A percentile compares a stretch with the other conserved stretches of the same genome.
phyloP scores from a whole-genome alignment of 1,284 basidiomycete species.

The Boletus smithii region DNA sequence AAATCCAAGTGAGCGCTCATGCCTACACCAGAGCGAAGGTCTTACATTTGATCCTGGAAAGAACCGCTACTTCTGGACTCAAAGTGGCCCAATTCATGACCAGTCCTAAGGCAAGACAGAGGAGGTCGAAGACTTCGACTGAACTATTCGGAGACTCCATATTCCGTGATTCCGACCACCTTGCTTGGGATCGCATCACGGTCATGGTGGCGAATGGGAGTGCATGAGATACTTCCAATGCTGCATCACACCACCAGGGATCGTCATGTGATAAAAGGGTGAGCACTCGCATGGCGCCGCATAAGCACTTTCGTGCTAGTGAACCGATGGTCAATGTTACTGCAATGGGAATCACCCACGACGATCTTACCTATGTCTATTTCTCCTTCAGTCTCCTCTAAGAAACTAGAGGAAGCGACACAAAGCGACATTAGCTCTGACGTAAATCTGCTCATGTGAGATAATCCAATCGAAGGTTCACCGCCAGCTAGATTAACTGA shows the following conservation, averaged over 20 bases:
- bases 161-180: constrained; percentile 18
- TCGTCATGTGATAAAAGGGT: constrained; percentile 67
- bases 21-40: not conserved
- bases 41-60: constrained; percentile 48
- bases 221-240: constrained; percentile 43
- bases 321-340: not conserved
- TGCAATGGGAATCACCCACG: not conserved
- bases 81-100: constrained; percentile 70
- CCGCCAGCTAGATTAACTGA: constrained; percentile 19
- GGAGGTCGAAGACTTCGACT: constrained; percentile 51
- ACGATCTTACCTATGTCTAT: constrained; percentile 14
- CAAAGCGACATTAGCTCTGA: constrained; percentile 50
- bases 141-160: constrained; percentile 18
- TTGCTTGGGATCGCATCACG: constrained; percentile 38
- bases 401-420: constrained; percentile 36
- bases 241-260: constrained; percentile 47
- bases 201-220: constrained; percentile 47
- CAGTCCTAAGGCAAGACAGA: constrained; percentile 68
- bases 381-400: constrained; percentile 23
- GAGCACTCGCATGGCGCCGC: constrained; percentile 58
- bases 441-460: constrained; percentile 36
- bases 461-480: constrained; percentile 5
- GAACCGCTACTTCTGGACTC: constrained; percentile 42
- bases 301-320: constrained; percentile 48
- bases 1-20: constrained; percentile 2